Percentiles rank a stretch among this genome's conserved stretches.
Evolutionary conservation across 148 eudicot genomes (phyloP).

Genomic region (Spergularia marina): DNA sequence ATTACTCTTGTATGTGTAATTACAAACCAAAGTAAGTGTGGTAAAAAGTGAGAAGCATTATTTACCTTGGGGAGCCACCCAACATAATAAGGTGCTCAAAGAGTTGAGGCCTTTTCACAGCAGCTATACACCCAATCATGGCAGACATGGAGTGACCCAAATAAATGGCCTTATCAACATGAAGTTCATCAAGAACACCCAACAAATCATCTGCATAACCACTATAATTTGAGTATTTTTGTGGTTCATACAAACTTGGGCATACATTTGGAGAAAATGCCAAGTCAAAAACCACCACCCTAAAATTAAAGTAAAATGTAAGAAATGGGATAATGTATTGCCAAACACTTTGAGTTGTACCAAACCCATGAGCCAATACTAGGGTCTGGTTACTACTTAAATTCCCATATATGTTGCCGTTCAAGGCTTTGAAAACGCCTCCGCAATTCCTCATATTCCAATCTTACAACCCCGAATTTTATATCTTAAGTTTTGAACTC

Average conservation of each 20-base stretch:
- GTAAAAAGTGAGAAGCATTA: too few species aligned
- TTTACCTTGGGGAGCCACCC: constrained; percentile 32
- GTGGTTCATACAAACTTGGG: constrained; percentile 29
- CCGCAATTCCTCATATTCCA: background rate
- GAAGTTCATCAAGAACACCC: constrained; percentile 32
- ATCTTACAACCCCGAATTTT: too few species aligned
- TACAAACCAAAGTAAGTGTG: too few species aligned
- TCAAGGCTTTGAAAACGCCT: constrained; percentile 33
- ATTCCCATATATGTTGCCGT: constrained; percentile 32
- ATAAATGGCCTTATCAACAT: constrained; percentile 22
- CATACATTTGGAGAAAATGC: constrained; percentile 32
- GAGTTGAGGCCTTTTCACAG: constrained; percentile 26
- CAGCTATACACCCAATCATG: constrained; percentile 45
- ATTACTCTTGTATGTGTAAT: too few species aligned
- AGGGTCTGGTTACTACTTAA: constrained; percentile 28
- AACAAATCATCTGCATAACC: constrained; percentile 37
- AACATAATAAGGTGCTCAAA: constrained; percentile 31
- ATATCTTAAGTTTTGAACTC: too few species aligned
- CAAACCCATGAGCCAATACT: constrained; percentile 36
- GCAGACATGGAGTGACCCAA: constrained; percentile 45
- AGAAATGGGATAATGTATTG: constrained; percentile 33
- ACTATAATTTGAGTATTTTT: constrained; percentile 32
- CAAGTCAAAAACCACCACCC: constrained; percentile 36
- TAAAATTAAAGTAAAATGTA: constrained; percentile 33
- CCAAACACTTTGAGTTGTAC: constrained; percentile 38